Evolutionary conservation across 768 basidiomycete genomes (phyloP).

Genomic region (Cantharellus anzutake): DNA sequence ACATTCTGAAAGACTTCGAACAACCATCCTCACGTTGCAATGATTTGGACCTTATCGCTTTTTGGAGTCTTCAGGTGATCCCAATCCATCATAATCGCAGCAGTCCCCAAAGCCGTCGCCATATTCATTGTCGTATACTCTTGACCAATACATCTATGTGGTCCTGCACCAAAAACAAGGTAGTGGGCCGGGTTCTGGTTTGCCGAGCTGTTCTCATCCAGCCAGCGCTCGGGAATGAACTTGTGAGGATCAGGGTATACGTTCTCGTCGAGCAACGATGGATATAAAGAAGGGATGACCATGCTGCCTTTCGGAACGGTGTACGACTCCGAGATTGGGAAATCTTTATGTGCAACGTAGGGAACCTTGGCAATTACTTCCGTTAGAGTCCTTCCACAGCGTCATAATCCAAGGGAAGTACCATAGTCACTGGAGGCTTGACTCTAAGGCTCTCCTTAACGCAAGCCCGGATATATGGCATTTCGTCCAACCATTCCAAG

Average conservation of each 20-base stretch:
- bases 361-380: slow-evolving; percentile 42
- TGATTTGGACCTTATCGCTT: slow-evolving; percentile 75
- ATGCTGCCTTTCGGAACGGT: slow-evolving; percentile 82
- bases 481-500: slow-evolving; percentile 75
- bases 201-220: slow-evolving; percentile 61
- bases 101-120: slow-evolving; percentile 65
- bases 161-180: slow-evolving; percentile 86
- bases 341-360: slow-evolving; percentile 74
- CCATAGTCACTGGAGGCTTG: slow-evolving; percentile 94
- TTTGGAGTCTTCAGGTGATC: slow-evolving; percentile 67
- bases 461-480: slow-evolving; percentile 82
- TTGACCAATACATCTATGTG: slow-evolving; percentile 79
- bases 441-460: slow-evolving; percentile 87
- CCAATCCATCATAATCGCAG: slow-evolving; percentile 62
- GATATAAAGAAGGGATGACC: slow-evolving; percentile 88
- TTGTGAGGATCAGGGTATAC: slow-evolving; percentile 75
- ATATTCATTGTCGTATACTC: slow-evolving; percentile 93
- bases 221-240: slow-evolving; percentile 82
- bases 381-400: slow-evolving; percentile 7
- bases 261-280: slow-evolving; percentile 75
- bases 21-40: slow-evolving; percentile 42
- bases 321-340: slow-evolving; percentile 85
- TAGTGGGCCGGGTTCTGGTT: slow-evolving; percentile 84
- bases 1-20: neutral
- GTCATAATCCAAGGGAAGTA: slow-evolving; percentile 17